Conservation (phyloP, 2,329 filamentous ascomycete species). For the Emericellopsis cladophorae region DNA sequence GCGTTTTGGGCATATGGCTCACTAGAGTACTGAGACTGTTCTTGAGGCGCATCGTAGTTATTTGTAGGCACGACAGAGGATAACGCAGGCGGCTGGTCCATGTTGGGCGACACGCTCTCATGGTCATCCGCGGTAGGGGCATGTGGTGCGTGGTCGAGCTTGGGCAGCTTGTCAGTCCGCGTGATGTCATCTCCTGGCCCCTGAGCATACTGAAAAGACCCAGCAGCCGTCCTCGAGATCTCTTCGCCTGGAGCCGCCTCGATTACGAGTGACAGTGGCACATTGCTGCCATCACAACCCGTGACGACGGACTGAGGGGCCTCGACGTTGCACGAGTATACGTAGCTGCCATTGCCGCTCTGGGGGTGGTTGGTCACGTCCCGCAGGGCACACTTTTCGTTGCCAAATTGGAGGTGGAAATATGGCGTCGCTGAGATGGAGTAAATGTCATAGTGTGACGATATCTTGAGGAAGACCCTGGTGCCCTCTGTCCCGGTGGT, state of each 20-base stretch:
- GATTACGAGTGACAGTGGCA: constrained; percentile 41
- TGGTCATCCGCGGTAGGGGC: constrained; percentile 19
- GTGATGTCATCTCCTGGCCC: constrained; percentile 31
- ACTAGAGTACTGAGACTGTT: constrained; percentile 23
- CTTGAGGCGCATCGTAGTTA: constrained; percentile 30
- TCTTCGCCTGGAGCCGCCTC: constrained; percentile 39
- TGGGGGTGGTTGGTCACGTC: constrained; percentile 49
- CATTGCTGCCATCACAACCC: constrained; percentile 32
- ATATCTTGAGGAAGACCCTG: constrained; percentile 61
- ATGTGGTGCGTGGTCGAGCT: constrained; percentile 23
- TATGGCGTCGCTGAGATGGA: constrained; percentile 39
- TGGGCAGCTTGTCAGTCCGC: constrained; percentile 20
- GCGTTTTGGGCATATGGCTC: constrained; percentile 24
- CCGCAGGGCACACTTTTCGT: constrained; percentile 49
- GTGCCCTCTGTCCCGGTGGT: constrained; percentile 55
- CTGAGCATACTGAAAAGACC: constrained; percentile 32
- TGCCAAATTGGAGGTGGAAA: constrained; percentile 65
- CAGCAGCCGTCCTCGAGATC: constrained; percentile 34
- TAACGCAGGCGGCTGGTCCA: constrained; percentile 4
- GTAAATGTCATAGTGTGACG: constrained; percentile 60
- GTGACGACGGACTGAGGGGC: constrained; percentile 57
- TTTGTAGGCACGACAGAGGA: constrained; percentile 18
- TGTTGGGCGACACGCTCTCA: constrained; percentile 27
- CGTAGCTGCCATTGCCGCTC: constrained; percentile 42
- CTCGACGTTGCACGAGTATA: constrained; percentile 61